Conservation (phyloP, 768 basidiomycete species). For the Phylloporus scabripes region DNA sequence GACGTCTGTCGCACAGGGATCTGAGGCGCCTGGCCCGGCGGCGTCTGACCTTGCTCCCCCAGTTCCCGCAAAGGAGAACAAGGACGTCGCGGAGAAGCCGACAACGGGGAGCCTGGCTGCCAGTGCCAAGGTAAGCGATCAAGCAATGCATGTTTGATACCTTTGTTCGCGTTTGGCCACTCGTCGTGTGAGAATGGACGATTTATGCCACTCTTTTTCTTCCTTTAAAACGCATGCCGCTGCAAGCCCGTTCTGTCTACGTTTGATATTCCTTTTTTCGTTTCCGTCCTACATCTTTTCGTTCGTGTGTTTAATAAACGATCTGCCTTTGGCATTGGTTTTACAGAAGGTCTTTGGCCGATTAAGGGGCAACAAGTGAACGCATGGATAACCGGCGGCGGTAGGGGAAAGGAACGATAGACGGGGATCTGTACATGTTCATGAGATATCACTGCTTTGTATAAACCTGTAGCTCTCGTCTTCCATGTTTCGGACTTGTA, state of each 20-base stretch:
- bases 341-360: constrained; percentile 28
- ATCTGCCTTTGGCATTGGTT: constrained; percentile 3
- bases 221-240: neutral
- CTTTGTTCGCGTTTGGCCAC: neutral
- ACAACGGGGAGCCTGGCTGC: constrained; percentile 25
- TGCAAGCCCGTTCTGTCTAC: constrained; percentile 1
- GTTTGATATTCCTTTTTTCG: neutral
- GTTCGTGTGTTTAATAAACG: constrained; percentile 23
- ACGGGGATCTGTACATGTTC: neutral
- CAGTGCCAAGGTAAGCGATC: constrained; percentile 29
- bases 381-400: neutral
- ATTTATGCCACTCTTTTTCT: neutral
- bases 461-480: neutral
- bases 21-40: constrained; percentile 1
- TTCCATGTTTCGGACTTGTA: no score
- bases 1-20: neutral
- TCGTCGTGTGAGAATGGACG: neutral
- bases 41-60: constrained; percentile 3
- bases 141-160: constrained; percentile 12
- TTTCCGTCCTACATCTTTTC: constrained; percentile 5
- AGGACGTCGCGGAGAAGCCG: constrained; percentile 24
- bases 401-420: neutral
- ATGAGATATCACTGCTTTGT: neutral
- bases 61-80: constrained; percentile 10
- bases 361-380: constrained; percentile 23